Evolutionary conservation across 202 grass and related monocot species (phyloP), one percentile per base, ranked within the genome.

Genomic region (Panicum hallii): DNA sequence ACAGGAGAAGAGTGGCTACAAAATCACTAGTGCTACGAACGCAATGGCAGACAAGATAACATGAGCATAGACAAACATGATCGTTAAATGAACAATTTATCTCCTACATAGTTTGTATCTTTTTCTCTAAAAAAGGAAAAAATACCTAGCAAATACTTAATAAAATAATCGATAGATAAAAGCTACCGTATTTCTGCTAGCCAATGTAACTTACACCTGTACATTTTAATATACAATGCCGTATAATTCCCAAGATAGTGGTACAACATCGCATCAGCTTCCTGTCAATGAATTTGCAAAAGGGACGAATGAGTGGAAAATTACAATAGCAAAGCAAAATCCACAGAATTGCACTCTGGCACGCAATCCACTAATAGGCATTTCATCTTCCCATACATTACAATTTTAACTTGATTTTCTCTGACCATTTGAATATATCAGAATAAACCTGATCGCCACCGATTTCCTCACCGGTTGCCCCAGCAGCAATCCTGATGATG

Each of bases 381-480:
- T 23, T 75, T 47, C 45, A 79, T 47, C 53, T 46, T 81, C 66
- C 11, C 16, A 72, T 20, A 34, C 10, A 13, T 47, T 88, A 96
- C 74, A 99, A 56, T 63, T 87, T 82, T 64, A 99, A 70, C 60
- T 92, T 92, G 47, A 99, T 92, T 78, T 78, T 95, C 38, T 99
- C 90, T 3, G 97, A 95, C 97, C 97, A 99, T 84, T 92, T 99
- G 66, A 90, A 99, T 79, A 99, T 90, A 81, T 88, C 93, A 46
- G 97, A 94, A 86, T 89, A 92, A 76, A 99, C 97, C 82, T 89
- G 93, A 63, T 99, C 90, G 15, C 96, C 96, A 22, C 88, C 86
- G 5, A 96, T 79, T 58, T 94, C 93, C 72, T 99, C 93, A 17
- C 96, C 96, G 0, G 86, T 91, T 28, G 93, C 91, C 32, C 96